phyloP scores from a whole-genome alignment of 179 eudicot genomes.

The Beta lomatogona region DNA sequence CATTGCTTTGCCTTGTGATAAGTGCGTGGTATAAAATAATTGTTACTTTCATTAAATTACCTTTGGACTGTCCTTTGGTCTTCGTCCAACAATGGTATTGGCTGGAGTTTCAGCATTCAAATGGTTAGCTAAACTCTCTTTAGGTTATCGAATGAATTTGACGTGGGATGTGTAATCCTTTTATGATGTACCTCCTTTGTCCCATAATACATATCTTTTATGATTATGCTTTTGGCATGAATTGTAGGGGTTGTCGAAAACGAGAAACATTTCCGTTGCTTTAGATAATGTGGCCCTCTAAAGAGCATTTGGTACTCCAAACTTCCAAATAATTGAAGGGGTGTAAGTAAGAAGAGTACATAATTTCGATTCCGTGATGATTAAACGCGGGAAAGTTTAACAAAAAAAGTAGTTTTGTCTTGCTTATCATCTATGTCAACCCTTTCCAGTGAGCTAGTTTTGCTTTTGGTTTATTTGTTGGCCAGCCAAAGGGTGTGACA shows the following conservation, averaged over 20 bases:
- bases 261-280: too few species aligned
- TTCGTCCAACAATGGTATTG: not conserved
- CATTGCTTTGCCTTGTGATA: too few species aligned
- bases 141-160: not conserved
- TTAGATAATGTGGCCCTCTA: too few species aligned
- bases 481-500: too few species aligned
- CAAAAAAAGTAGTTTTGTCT: too few species aligned
- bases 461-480: too few species aligned
- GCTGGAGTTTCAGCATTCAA: not conserved
- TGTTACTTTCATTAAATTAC: not conserved
- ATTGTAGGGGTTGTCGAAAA: too few species aligned
- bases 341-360: not conserved
- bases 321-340: not conserved
- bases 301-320: not conserved
- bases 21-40: not conserved
- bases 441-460: too few species aligned
- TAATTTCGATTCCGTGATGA: not conserved
- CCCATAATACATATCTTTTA: not conserved
- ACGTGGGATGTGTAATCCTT: not conserved
- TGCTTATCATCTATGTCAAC: too few species aligned
- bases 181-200: not conserved
- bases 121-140: not conserved
- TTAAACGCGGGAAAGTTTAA: too few species aligned
- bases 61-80: not conserved
- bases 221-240: not conserved